Conservation (phyloP, 495 filamentous ascomycete species). For the Penicillium verhagenii region DNA sequence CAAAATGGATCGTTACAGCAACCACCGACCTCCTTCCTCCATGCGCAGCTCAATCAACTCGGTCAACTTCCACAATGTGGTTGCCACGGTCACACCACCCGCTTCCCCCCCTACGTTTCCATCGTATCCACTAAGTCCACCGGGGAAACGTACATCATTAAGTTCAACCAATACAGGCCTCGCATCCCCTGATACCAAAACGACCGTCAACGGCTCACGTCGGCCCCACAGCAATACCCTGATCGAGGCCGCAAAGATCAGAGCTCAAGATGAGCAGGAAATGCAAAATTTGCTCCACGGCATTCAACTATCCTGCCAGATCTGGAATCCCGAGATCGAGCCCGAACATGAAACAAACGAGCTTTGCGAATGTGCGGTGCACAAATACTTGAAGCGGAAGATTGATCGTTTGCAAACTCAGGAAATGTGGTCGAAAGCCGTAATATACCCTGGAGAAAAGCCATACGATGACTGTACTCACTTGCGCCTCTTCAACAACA, state of each 20-base stretch:
- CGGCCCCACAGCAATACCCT: conserved; percentile 28
- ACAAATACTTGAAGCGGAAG: conserved; percentile 34
- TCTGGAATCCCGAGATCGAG: conserved; percentile 49
- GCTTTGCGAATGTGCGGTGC: conserved; percentile 34
- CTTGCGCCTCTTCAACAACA: conserved; percentile 20
- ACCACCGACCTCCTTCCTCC: background rate
- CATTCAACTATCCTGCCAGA: conserved; percentile 31
- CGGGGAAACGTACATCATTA: conserved; percentile 1
- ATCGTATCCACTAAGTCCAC: background rate
- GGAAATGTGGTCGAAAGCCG: conserved; percentile 44
- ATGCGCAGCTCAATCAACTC: background rate
- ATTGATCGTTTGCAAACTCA: conserved; percentile 33
- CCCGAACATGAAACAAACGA: conserved; percentile 46
- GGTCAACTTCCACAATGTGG: background rate
- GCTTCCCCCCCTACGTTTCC: conserved; percentile 11
- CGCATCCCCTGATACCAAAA: background rate
- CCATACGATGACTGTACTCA: conserved; percentile 35
- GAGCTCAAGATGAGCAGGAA: conserved; percentile 43
- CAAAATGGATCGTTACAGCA: background rate
- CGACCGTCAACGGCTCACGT: background rate
- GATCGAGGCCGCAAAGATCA: conserved; percentile 32
- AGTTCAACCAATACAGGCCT: background rate
- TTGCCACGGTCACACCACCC: conserved; percentile 8
- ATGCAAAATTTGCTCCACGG: conserved; percentile 41
- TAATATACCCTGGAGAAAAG: conserved; percentile 50